A percentile compares a stretch with the other conserved stretches of the same genome.
phyloP scores from a whole-genome alignment of 176 grass and related monocot species.

The Canna indica region DNA sequence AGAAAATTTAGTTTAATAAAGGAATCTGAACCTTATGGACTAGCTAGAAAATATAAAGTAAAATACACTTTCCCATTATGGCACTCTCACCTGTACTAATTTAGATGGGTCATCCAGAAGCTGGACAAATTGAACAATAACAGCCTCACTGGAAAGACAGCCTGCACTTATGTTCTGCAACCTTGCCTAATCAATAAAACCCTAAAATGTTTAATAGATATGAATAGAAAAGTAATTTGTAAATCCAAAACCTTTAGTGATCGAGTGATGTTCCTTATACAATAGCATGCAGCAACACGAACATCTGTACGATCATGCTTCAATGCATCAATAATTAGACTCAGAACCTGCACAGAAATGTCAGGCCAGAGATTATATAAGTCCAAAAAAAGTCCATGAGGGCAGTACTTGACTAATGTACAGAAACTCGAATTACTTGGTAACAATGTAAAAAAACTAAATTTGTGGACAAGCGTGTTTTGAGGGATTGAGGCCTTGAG shows the following conservation, averaged over 20 bases:
- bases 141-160: conserved; percentile 57
- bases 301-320: conserved; percentile 78
- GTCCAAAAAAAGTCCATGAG: not conserved
- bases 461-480: too few relatives aligned
- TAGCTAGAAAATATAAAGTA: not conserved
- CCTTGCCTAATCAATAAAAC: conserved; percentile 21
- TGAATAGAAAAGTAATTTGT: conserved; percentile 15
- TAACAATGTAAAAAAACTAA: too few relatives aligned
- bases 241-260: conserved; percentile 64
- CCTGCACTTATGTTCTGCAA: conserved; percentile 84
- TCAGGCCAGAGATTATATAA: conserved; percentile 1
- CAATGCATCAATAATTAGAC: conserved; percentile 67
- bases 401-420: not conserved
- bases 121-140: conserved; percentile 52
- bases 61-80: not conserved
- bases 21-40: not conserved
- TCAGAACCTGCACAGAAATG: conserved; percentile 46
- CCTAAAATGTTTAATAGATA: conserved; percentile 15
- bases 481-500: not conserved
- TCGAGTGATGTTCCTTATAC: conserved; percentile 92
- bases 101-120: conserved; percentile 68
- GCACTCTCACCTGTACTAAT: conserved; percentile 67
- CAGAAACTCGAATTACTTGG: not conserved
- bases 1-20: not conserved
- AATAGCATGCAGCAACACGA: conserved; percentile 71